phyloP scores from a whole-genome alignment of 148 eudicot genomes.

The Cornus controversa region DNA sequence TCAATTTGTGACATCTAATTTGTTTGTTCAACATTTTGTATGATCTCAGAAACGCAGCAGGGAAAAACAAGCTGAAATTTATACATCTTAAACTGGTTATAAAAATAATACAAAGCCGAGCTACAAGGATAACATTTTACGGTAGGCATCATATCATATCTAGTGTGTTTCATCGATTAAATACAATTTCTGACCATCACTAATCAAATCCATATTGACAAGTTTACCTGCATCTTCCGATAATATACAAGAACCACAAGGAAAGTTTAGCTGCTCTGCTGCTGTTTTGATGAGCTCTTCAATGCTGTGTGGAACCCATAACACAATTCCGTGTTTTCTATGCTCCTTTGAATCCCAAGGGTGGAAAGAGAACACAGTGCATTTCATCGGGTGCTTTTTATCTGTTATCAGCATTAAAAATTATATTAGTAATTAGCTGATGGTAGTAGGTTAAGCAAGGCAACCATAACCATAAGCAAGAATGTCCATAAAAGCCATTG shows the following conservation, averaged over 20 bases:
- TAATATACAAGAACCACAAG: constrained; percentile 38
- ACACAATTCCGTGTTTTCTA: constrained; percentile 41
- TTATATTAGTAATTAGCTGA: too few relatives aligned
- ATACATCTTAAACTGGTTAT: background rate
- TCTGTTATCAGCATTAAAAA: constrained; percentile 19
- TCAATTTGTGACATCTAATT: too few relatives aligned
- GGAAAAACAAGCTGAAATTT: background rate
- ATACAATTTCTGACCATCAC: constrained; percentile 72
- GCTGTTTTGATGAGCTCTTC: constrained; percentile 54
- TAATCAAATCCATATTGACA: constrained; percentile 69
- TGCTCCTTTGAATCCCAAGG: constrained; percentile 41
- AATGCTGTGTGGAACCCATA: constrained; percentile 58
- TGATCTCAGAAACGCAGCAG: background rate
- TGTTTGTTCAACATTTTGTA: too few relatives aligned
- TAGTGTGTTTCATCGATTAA: constrained; percentile 38
- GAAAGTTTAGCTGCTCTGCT: constrained; percentile 36
- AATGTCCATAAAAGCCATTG: too few relatives aligned
- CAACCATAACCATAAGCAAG: too few relatives aligned
- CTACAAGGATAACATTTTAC: background rate
- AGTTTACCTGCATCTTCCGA: constrained; percentile 80
- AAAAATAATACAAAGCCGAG: background rate
- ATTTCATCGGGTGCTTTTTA: constrained; percentile 37
- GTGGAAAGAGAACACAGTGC: constrained; percentile 51
- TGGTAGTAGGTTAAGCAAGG: too few relatives aligned
- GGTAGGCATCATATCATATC: background rate